Percentiles rank a stretch among this genome's conserved stretches.
These are phyloP conservation scores for Symbiodinium pilosum DNA, from an alignment of 73 alveolate genomes.

Conservation along the genomic window DNA sequence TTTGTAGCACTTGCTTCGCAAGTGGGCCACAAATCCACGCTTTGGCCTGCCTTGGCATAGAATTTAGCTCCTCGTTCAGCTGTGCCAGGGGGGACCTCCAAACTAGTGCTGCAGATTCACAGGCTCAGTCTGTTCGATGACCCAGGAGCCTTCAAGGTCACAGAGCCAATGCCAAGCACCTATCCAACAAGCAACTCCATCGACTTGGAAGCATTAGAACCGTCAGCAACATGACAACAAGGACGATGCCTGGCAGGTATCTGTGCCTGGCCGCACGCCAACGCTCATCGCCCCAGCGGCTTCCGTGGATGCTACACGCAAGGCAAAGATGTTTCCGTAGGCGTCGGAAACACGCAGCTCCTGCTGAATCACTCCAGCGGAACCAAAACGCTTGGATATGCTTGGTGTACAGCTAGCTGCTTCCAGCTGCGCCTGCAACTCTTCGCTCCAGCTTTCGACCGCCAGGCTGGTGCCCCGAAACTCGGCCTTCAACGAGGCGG, in stretches of 20 bases:
- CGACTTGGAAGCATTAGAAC: neutral
- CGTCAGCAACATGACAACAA: no score
- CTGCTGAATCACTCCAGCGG: neutral
- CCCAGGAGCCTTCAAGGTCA: neutral
- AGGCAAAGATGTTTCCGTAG: slow-evolving; percentile 54
- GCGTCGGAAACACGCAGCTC: slow-evolving; percentile 32
- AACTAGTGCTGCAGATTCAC: no score
- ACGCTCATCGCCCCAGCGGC: neutral
- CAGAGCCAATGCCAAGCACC: slow-evolving; percentile 18
- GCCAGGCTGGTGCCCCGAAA: slow-evolving; percentile 18
- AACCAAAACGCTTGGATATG: neutral
- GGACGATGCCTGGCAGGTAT: neutral
- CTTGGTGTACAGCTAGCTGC: neutral
- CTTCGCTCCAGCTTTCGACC: slow-evolving; percentile 42
- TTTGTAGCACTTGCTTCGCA: neutral
- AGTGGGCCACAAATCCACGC: no score
- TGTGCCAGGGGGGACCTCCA: slow-evolving; percentile 68
- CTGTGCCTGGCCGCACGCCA: slow-evolving; percentile 67
- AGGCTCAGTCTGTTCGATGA: no score
- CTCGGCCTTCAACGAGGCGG: slow-evolving; percentile 1
- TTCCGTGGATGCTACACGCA: slow-evolving; percentile 13
- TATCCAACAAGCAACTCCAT: neutral
- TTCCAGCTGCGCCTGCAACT: slow-evolving; percentile 34
- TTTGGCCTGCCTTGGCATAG: slow-evolving; percentile 40
- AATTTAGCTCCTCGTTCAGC: slow-evolving; percentile 51